Conservation (phyloP, 257 asterid genomes). For the Thymus mandschuricus region DNA sequence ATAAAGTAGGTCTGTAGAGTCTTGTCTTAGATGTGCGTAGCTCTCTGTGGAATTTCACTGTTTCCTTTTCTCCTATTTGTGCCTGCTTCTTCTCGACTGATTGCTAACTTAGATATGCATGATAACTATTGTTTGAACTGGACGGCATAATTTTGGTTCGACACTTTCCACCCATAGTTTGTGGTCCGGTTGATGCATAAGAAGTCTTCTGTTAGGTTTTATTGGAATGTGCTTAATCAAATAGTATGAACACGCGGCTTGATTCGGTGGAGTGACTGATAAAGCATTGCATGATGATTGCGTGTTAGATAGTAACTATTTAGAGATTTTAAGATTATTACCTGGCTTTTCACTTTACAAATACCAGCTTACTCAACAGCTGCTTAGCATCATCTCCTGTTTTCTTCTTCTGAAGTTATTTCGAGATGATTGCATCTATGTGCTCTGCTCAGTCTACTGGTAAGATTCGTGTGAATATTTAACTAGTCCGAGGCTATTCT, state of each 20-base stretch:
- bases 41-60: background rate
- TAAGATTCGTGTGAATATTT: background rate
- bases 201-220: constrained; percentile 7
- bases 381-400: constrained; percentile 3
- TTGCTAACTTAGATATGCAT: constrained; percentile 33
- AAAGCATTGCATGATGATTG: background rate
- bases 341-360: background rate
- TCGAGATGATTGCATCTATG: background rate
- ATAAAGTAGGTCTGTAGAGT: constrained; percentile 17
- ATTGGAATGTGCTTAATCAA: constrained; percentile 7
- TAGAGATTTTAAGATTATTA: constrained; percentile 16
- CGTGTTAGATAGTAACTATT: background rate
- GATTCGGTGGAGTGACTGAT: constrained; percentile 7
- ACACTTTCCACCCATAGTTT: background rate
- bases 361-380: constrained; percentile 6
- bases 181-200: constrained; percentile 17
- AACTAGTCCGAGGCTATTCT: background rate
- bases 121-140: constrained; percentile 9
- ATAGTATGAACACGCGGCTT: constrained; percentile 21
- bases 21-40: constrained; percentile 28
- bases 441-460: constrained; percentile 19
- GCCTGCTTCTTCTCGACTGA: constrained; percentile 6
- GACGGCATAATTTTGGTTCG: background rate
- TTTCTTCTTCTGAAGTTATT: background rate
- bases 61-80: background rate